Evolutionary conservation across 2,329 filamentous ascomycete genomes (phyloP).

Genomic region (Botrytis medusae): DNA sequence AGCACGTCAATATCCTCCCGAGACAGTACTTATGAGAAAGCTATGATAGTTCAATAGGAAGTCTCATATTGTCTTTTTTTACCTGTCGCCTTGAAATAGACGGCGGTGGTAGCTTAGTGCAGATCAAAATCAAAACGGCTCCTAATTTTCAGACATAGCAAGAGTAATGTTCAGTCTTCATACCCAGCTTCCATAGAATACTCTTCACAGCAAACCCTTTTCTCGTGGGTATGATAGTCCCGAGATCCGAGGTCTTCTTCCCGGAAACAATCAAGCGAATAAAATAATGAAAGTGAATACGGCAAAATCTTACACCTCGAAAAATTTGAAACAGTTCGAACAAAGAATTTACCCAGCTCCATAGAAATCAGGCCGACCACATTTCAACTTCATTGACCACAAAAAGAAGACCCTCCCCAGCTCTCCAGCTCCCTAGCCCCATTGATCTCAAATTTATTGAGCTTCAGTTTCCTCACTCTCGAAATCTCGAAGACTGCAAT

Average conservation of each 20-base stretch:
- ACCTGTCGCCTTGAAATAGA: neutral
- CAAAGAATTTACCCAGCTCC: neutral
- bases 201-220: neutral
- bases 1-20: neutral
- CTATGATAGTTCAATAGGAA: neutral
- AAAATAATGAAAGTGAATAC: conserved; percentile 7
- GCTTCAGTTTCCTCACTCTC: neutral
- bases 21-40: neutral
- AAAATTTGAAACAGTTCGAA: neutral
- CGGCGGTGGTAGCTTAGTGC: neutral
- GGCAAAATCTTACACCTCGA: neutral
- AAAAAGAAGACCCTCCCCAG: neutral
- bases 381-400: neutral
- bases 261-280: neutral
- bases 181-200: neutral
- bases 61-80: neutral
- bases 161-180: neutral
- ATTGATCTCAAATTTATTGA: neutral
- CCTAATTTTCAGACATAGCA: too few species aligned
- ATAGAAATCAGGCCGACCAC: neutral
- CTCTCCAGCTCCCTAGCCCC: neutral
- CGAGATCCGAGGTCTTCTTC: neutral
- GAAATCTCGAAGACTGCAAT: neutral
- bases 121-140: neutral
- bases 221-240: neutral